Evolutionary conservation across 441 rosid species (phyloP), one percentile per base, ranked within the genome.

Genomic region (Gossypium trilobum): DNA sequence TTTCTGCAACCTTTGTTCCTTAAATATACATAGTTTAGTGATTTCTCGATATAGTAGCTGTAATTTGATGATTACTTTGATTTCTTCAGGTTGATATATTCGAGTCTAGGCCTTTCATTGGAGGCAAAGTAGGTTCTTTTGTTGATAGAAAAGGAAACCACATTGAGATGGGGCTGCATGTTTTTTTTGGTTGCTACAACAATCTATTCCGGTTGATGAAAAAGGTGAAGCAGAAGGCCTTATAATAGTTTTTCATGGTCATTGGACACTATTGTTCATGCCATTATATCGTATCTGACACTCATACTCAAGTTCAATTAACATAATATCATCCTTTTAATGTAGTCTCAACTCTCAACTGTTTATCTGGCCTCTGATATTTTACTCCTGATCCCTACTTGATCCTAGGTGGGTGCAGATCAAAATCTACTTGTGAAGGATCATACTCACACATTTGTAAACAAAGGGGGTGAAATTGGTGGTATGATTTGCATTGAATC

Each of bases 71-170:
- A 16, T 4, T 68, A 8, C 55, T 72, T 78, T 29, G 14, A n/a
- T 66, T 72, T 67, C 73, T 77, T 71, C 87, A 93, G 97, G 99
- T 94, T 72, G 96, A 94, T 83, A 89, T 92, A 79, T 94, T 92
- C 19, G 99, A 94, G 46, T 90, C 92, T 25, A 87, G 93, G 82
- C 6, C 87, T 68, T 94, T 94, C 83, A 90, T 91, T 71, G 99
- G 99, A 70, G 99, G 99, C 71, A 94, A 94, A 87, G 99, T 91
- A 16, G 98, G 97, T 75, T 94, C 99, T n/a, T 92, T 94, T 82
- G 88, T 94, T 72, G 99, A 94, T 85, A 85, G 50, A 81, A 81
- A 82, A 14, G 99, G 99, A 68, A 94, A 94, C 84, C 99, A 94
- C 75, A 74, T 94, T 3, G 99, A 94, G 87, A 94, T 94, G 99